Evolutionary conservation across 1,139 yeast genomes (phyloP).

Genomic region (Arxiozyma telluris): DNA sequence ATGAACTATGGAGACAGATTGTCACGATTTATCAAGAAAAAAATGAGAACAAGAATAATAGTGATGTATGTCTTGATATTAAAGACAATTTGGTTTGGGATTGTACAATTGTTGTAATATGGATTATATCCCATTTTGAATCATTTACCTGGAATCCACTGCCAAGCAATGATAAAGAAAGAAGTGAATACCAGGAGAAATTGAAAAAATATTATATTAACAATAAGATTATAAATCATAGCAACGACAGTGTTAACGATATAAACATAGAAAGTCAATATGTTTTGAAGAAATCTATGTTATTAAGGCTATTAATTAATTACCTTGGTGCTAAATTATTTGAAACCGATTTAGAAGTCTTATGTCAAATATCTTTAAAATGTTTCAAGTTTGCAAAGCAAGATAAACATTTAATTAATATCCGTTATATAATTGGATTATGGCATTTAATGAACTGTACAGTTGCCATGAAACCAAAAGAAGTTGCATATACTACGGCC

Average conservation of each 20-base stretch:
- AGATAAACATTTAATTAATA: conserved; percentile 15
- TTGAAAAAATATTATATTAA: conserved; percentile 18
- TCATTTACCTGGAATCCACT: conserved; percentile 26
- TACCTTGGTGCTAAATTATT: conserved; percentile 26
- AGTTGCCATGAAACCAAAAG: conserved; percentile 26
- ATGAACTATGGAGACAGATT: conserved; percentile 18
- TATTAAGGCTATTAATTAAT: conserved; percentile 22
- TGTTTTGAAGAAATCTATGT: conserved; percentile 21
- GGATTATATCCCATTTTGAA: conserved; percentile 26
- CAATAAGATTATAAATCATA: conserved; percentile 12
- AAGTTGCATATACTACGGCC: conserved; percentile 23
- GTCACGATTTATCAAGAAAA: conserved; percentile 10
- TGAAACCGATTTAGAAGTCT: conserved; percentile 23
- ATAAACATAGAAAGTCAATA: conserved; percentile 1
- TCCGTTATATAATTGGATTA: conserved; percentile 24
- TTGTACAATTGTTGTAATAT: conserved; percentile 22
- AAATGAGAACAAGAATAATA: conserved; percentile 1
- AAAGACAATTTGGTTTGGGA: conserved; percentile 21
- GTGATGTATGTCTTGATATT: conserved; percentile 14
- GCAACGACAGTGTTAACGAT: conserved; percentile 1
- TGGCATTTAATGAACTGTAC: conserved; percentile 30
- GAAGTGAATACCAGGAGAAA: conserved; percentile 13
- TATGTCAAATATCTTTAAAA: conserved; percentile 20
- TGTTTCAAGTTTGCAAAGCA: conserved; percentile 24
- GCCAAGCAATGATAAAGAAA: conserved; percentile 20